Conservation (phyloP, 208 protist species). For the Leishmania mexicana region DNA sequence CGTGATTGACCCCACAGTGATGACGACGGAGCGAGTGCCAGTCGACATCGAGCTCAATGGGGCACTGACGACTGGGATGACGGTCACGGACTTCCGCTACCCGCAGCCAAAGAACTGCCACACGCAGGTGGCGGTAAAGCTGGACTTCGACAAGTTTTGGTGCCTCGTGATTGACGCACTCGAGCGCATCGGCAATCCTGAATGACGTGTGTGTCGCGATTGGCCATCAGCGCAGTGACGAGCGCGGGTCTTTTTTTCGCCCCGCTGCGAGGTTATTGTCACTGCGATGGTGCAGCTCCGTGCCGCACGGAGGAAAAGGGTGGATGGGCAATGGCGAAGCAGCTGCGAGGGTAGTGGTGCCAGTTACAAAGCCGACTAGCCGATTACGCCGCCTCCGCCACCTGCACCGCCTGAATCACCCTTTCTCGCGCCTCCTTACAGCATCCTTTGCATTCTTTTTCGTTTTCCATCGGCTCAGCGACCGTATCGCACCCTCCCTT, state of each 20-base stretch:
- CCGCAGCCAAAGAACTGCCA: constrained; percentile 42
- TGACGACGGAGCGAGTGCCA: constrained; percentile 49
- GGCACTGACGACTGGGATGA: constrained; percentile 55
- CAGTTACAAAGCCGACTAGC: neutral
- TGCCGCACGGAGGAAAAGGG: neutral
- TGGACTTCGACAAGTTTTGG: constrained; percentile 80
- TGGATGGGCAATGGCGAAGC: neutral
- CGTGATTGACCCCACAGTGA: constrained; percentile 67
- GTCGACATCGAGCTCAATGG: constrained; percentile 68
- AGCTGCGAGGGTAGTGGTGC: neutral
- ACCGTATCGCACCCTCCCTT: neutral
- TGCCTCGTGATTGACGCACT: constrained; percentile 63
- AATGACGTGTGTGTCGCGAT: neutral
- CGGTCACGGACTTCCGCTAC: constrained; percentile 56
- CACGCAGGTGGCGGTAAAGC: constrained; percentile 60
- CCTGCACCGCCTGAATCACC: neutral
- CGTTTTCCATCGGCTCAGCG: neutral
- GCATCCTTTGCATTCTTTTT: neutral
- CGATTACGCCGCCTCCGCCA: neutral
- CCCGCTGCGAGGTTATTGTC: neutral
- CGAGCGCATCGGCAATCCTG: constrained; percentile 49
- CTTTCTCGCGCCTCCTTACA: neutral
- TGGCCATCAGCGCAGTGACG: neutral
- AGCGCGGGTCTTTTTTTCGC: neutral
- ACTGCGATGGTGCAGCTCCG: neutral